These are phyloP conservation scores for Aspergillus sp. DNA, from an alignment of 2,329 filamentous ascomycete species.

Conservation along the genomic window DNA sequence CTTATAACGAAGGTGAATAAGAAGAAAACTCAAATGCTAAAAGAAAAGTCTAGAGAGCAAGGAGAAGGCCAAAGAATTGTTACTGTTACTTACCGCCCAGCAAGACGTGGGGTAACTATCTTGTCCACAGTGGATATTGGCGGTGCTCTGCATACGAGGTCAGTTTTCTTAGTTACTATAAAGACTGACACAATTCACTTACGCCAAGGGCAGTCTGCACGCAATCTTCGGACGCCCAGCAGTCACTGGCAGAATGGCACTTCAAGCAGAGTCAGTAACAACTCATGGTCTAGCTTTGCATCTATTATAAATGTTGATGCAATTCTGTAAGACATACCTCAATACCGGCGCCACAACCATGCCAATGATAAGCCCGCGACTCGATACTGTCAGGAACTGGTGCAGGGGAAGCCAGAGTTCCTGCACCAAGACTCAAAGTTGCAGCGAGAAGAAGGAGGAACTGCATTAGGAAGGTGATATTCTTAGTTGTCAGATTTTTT, in stretches of 20 bases:
- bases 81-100: slow-evolving; percentile 2
- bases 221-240: not conserved
- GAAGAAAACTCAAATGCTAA: fast-evolving
- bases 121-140: slow-evolving; percentile 7
- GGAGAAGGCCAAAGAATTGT: too few species aligned
- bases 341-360: not conserved
- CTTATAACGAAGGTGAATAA: too few species aligned
- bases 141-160: not conserved
- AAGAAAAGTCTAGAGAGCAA: too few species aligned
- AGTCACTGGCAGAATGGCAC: not conserved
- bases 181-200: not conserved
- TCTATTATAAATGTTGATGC: not conserved
- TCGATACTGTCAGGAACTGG: not conserved
- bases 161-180: not conserved
- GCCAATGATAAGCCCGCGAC: not conserved
- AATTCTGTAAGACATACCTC: not conserved
- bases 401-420: not conserved
- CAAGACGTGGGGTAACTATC: not conserved
- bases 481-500: not conserved
- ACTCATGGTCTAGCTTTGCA: not conserved
- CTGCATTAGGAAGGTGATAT: not conserved
- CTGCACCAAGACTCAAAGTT: not conserved
- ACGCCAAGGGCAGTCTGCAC: not conserved
- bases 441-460: not conserved
- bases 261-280: not conserved